Base-by-base conservation (phyloP, 1,284 basidiomycete genomes). In the Tremellales sp. region DNA sequence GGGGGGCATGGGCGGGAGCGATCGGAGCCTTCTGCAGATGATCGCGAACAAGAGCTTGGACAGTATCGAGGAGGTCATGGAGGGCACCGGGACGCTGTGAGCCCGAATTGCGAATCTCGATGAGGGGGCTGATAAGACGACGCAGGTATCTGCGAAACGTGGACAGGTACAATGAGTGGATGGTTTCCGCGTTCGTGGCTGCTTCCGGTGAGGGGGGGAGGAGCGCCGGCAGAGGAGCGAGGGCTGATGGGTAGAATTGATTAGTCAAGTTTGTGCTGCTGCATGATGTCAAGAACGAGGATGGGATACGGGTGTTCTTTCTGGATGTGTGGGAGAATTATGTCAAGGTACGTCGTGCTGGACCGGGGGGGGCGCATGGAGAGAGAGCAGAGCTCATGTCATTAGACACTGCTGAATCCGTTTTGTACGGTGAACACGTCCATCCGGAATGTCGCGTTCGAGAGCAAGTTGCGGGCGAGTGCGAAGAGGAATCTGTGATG, bases 121-220 rank as follows among this genome's bases (percentile, higher is more conserved):
- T 10, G 9, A 16, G 6, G 9, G 24, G 4, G 16, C 43, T 48
- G 48, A 57, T 36, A n/a, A 18, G 4, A 21, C 12, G 14, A 5
- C 13, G 8, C 50, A 95, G 92, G 84, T 94, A 94, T 70, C 77
- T 95, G 50, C 92, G 91, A 66, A 82, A 82, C 18, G 83, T 95
- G 47, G 92, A 97, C 78, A 87, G 85, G 73, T 93, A 95, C 75
- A 95, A 97, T 66, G 93, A 97, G 67, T 97, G 93, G 92, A 91
- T 82, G 2, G 83, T 95, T 18, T 95, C 92, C 8, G 90, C 87
- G 25, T 97, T 94, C 73, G 78, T 95, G 14, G 94, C 92, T 1
- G 84, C 90, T 3, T 87, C 86, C 54, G 94, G 92, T 95, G 73
- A 75, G 88, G 74, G 43, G n/a, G n/a, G n/a, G n/a, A n/a, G n/a